Conservation (phyloP, 805 yeast species). For the Komagataella phaffii region DNA sequence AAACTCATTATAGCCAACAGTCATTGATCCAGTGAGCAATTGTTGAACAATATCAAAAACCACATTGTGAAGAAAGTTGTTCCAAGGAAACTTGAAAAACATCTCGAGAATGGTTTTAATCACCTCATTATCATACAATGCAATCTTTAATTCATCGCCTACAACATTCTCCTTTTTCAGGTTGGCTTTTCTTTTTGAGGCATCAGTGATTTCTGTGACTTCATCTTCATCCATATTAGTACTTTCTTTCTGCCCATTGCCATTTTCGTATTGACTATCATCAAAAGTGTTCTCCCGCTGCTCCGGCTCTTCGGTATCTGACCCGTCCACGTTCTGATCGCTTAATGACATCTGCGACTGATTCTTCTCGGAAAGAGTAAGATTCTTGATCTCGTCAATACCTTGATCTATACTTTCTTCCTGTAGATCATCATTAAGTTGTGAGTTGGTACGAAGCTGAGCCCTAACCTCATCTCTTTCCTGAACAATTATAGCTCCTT, state of each 20-base stretch:
- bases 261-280: conserved; percentile 6
- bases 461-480: conserved; percentile 42
- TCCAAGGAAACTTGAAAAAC: conserved; percentile 89
- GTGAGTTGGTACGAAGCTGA: background rate
- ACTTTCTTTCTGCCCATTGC: conserved; percentile 21
- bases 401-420: conserved; percentile 36
- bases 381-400: conserved; percentile 13
- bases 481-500: conserved; percentile 51
- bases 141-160: conserved; percentile 81
- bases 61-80: conserved; percentile 92
- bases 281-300: conserved; percentile 4
- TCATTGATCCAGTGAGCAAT: conserved; percentile 76
- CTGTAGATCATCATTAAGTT: background rate
- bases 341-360: conserved; percentile 3
- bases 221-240: conserved; percentile 19
- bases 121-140: conserved; percentile 62
- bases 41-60: conserved; percentile 96
- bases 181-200: conserved; percentile 10
- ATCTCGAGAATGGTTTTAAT: conserved; percentile 53
- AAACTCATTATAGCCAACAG: conserved; percentile 74
- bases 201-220: conserved; percentile 6
- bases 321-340: conserved; percentile 16
- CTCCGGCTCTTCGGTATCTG: conserved; percentile 2
- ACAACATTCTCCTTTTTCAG: conserved; percentile 33
- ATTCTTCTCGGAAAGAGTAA: background rate